phyloP scores from a whole-genome alignment of 805 yeast genomes.

The Scheffersomyces ergatensis region DNA sequence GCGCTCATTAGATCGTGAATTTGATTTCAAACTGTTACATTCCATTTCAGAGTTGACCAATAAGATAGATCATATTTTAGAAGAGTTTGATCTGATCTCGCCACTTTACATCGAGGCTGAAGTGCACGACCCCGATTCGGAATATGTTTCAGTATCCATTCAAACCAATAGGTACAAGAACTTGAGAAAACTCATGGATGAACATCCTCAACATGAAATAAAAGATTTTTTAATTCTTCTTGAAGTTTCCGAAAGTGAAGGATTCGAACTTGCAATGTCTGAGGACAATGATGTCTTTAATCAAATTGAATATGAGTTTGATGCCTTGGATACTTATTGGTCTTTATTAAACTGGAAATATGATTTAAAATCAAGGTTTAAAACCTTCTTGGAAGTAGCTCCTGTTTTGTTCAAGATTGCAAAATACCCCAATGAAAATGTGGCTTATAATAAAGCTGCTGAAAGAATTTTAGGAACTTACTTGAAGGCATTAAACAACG shows the following conservation, averaged over 20 bases:
- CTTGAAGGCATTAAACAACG: background rate
- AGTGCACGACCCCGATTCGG: constrained; percentile 8
- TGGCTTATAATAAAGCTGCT: background rate
- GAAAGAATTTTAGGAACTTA: background rate
- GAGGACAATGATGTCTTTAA: too few species aligned
- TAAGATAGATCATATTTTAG: constrained; percentile 14
- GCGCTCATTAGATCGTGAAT: constrained; percentile 16
- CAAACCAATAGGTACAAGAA: constrained; percentile 22
- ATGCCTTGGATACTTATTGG: background rate
- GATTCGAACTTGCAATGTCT: background rate
- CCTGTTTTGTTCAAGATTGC: background rate
- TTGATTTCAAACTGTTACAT: constrained; percentile 13
- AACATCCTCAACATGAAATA: constrained; percentile 2
- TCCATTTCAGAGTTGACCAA: constrained; percentile 14
- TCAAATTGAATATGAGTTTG: background rate
- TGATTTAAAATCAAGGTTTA: background rate
- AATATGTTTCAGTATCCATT: constrained; percentile 17
- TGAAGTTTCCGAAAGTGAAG: background rate
- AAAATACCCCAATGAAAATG: background rate
- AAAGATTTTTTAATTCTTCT: constrained; percentile 1
- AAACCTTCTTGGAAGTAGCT: background rate
- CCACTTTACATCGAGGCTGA: constrained; percentile 7
- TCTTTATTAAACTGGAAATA: background rate
- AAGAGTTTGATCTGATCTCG: constrained; percentile 14
- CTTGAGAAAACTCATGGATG: constrained; percentile 16